Base-by-base conservation (phyloP, 768 basidiomycete genomes). In the Leccinellum luteum region DNA sequence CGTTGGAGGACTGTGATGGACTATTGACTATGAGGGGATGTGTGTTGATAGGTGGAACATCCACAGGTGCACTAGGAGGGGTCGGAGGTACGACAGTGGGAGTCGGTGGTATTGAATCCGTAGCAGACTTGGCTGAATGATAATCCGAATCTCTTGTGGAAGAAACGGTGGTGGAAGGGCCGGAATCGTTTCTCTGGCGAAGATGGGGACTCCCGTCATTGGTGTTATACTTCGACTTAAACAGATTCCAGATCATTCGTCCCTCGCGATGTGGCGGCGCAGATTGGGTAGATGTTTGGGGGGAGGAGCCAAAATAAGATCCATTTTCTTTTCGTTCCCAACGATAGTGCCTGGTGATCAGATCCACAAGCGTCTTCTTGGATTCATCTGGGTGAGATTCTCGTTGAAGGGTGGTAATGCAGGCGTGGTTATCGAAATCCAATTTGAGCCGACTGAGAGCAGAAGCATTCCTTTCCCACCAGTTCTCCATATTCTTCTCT, bases 341-440 rank as follows among this genome's bases (percentile, higher is more conserved):
- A 35, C 1, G 32, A 52, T 44, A 47, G 17, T 41, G 15, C 21
- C 13, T 51, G 13, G 58, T 49, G 45, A 69, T 56, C 41, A 68
- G 10, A 17, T 61, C 52, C 34, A 51, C 25, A 19, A 69, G 64
- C 13, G n/a, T 59, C 35, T 45, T 12, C 52, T 25, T 60, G 53
- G 63, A 69, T 35, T 61, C 67, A 6, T 15, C 45, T 35, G 4
- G 47, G 8, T 23, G 43, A 13, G 48, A 45, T 1, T 15, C 48
- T 17, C 47, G n/a, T n/a, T n/a, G 30, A 44, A 72, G 56, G 9
- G 74, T 62, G 4, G 75, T 76, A 55, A 79, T 64, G 56, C 79
- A 80, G 5, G 64, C 78, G 13, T 74, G 65, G 9, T 62, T 75
- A n/a, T 70, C 63, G 7, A 76, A 77, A 28, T 55, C 38, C 65